These are phyloP conservation scores for Nothophytophthora sp. DNA, from an alignment of 352 stramenopile species.

Conservation along the genomic window DNA sequence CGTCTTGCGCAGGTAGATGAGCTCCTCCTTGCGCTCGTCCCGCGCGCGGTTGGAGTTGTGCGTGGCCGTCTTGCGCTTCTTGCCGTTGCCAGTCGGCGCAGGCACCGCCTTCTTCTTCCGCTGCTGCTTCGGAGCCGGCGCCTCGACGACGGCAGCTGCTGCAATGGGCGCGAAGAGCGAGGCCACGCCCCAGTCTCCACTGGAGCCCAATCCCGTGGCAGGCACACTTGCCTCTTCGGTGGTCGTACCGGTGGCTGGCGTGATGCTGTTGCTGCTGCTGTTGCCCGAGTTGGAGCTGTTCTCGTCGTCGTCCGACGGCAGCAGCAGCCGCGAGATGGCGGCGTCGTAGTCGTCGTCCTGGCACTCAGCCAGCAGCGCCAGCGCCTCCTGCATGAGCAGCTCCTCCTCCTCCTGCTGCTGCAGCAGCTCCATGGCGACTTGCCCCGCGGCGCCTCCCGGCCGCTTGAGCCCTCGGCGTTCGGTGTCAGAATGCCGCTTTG, in stretches of 20 bases:
- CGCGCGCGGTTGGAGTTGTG: conserved; percentile 61
- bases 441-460: conserved; percentile 16
- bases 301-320: conserved; percentile 29
- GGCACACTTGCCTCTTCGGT: conserved; percentile 5
- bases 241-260: neutral
- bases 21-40: conserved; percentile 65
- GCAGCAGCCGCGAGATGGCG: conserved; percentile 37
- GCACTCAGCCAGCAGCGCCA: conserved; percentile 40
- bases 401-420: conserved; percentile 30
- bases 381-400: conserved; percentile 43
- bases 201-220: neutral
- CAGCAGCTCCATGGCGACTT: conserved; percentile 27
- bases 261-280: conserved; percentile 2
- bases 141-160: conserved; percentile 10
- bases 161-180: neutral
- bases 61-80: conserved; percentile 46
- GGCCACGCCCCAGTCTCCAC: too few species aligned
- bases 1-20: conserved; percentile 65
- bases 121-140: conserved; percentile 19
- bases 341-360: conserved; percentile 29
- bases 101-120: conserved; percentile 25
- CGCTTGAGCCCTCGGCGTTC: conserved; percentile 3
- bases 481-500: neutral
- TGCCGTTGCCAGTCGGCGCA: conserved; percentile 8
- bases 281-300: conserved; percentile 23